phyloP scores from a whole-genome alignment of 352 stramenopile species.

The Achlya hypogyna region DNA sequence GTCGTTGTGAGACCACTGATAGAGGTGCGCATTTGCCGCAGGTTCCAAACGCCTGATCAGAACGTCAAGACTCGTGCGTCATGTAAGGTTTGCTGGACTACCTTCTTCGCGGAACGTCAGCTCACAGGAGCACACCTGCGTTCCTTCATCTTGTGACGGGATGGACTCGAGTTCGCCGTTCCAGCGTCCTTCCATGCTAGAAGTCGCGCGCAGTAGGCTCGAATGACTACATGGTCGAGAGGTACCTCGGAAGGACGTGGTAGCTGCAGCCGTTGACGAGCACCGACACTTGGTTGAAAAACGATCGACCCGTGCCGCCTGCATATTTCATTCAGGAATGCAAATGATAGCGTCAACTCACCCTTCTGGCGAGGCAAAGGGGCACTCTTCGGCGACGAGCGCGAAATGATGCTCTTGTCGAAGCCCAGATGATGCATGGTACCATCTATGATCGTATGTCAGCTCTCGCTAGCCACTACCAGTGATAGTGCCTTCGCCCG shows the following conservation, averaged over 20 bases:
- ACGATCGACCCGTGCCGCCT: constrained; percentile 36
- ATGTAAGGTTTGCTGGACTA: not conserved
- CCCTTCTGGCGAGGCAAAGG: constrained; percentile 3
- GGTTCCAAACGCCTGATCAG: constrained; percentile 58
- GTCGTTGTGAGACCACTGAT: constrained; percentile 79
- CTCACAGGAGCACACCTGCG: constrained; percentile 80
- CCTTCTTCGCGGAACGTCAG: constrained; percentile 75
- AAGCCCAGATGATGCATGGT: constrained; percentile 73
- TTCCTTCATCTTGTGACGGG: constrained; percentile 66
- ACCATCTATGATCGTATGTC: constrained; percentile 32
- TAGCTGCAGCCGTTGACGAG: constrained; percentile 78
- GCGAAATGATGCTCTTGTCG: constrained; percentile 76
- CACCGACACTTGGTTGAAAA: constrained; percentile 84
- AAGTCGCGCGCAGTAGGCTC: not conserved
- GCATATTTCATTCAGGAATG: not conserved
- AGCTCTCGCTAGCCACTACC: not conserved
- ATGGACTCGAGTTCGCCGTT: constrained; percentile 72
- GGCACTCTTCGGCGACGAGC: constrained; percentile 47
- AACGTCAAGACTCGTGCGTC: not conserved
- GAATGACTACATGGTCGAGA: not conserved
- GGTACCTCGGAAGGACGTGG: constrained; percentile 61
- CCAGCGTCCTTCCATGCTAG: constrained; percentile 76
- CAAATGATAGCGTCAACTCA: not conserved
- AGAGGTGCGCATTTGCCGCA: constrained; percentile 74
- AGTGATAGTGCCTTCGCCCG: constrained; percentile 30